Conservation (phyloP, 805 yeast genomes). For the Wickerhamomyces bisporus region DNA sequence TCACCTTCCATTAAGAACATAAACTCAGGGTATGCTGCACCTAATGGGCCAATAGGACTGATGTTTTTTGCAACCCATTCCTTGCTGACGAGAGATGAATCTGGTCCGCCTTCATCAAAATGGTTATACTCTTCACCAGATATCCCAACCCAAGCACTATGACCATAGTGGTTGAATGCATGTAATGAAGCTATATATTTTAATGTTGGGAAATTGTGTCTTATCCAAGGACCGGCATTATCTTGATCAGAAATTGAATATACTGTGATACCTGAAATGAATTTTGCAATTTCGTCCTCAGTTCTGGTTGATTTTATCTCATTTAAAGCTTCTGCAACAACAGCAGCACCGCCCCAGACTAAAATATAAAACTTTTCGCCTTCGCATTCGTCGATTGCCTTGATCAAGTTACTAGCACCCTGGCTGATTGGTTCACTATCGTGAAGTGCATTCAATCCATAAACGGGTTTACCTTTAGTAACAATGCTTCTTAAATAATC, state of each 20-base stretch:
- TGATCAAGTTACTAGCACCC: conserved; percentile 24
- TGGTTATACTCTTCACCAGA: conserved; percentile 23
- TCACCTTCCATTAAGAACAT: conserved; percentile 29
- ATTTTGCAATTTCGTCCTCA: conserved; percentile 9
- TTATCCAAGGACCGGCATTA: conserved; percentile 29
- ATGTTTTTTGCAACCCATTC: conserved; percentile 24
- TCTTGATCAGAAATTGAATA: conserved; percentile 31
- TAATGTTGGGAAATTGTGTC: conserved; percentile 23
- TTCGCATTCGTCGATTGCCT: conserved; percentile 17
- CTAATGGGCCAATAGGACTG: conserved; percentile 23
- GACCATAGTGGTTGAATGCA: conserved; percentile 26
- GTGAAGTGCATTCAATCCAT: conserved; percentile 21
- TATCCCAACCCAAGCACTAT: conserved; percentile 28
- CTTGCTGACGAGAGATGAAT: conserved; percentile 18
- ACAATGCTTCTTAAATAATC: conserved; percentile 24
- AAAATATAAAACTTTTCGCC: conserved; percentile 20
- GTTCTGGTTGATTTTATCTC: conserved; percentile 18
- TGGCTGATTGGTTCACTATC: conserved; percentile 11
- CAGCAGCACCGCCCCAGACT: conserved; percentile 29
- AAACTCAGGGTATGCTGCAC: conserved; percentile 22
- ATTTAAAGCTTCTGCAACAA: conserved; percentile 27
- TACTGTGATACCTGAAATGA: conserved; percentile 18
- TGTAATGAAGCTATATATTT: conserved; percentile 24
- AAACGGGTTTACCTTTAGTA: conserved; percentile 20
- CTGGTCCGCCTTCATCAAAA: conserved; percentile 26